These are phyloP conservation scores for Kalaharituber pfeilii DNA, from an alignment of 2,329 filamentous ascomycete genomes.

Conservation along the genomic window DNA sequence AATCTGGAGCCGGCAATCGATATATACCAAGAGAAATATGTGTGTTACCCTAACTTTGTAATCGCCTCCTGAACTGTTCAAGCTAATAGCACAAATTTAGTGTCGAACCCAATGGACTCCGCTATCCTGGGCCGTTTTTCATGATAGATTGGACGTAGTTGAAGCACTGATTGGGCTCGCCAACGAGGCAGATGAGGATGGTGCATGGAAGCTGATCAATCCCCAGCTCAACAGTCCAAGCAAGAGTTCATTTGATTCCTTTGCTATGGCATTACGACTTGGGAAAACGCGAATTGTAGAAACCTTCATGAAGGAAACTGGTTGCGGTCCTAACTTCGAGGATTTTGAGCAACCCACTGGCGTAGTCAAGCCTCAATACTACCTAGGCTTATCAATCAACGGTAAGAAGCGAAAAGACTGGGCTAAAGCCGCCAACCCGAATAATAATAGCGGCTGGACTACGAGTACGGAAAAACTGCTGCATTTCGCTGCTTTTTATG, in stretches of 20 bases:
- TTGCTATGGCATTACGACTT: constrained; percentile 12
- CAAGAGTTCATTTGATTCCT: neutral
- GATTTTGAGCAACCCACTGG: constrained; percentile 41
- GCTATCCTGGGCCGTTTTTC: neutral
- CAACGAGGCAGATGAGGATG: neutral
- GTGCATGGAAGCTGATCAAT: neutral
- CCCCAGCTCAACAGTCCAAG: neutral
- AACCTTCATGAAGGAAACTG: constrained; percentile 16
- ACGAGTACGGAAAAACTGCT: constrained; percentile 43
- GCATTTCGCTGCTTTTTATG: constrained; percentile 33
- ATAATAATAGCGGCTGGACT: constrained; percentile 28
- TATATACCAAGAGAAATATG: constrained; percentile 13
- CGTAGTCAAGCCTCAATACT: constrained; percentile 49
- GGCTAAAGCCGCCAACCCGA: constrained; percentile 43
- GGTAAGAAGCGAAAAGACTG: constrained; percentile 60
- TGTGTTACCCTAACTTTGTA: constrained; percentile 5
- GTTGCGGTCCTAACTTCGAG: constrained; percentile 20
- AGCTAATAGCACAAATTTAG: constrained; percentile 7
- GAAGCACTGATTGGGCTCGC: neutral
- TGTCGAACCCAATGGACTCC: neutral
- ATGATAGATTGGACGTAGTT: neutral
- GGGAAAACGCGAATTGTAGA: constrained; percentile 17
- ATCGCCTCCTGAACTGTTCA: constrained; percentile 4
- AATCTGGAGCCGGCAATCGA: constrained; percentile 10
- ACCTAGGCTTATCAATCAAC: constrained; percentile 59